These are phyloP conservation scores for Malassezia globosa DNA, from an alignment of 1,284 basidiomycete species.

Conservation along the genomic window DNA sequence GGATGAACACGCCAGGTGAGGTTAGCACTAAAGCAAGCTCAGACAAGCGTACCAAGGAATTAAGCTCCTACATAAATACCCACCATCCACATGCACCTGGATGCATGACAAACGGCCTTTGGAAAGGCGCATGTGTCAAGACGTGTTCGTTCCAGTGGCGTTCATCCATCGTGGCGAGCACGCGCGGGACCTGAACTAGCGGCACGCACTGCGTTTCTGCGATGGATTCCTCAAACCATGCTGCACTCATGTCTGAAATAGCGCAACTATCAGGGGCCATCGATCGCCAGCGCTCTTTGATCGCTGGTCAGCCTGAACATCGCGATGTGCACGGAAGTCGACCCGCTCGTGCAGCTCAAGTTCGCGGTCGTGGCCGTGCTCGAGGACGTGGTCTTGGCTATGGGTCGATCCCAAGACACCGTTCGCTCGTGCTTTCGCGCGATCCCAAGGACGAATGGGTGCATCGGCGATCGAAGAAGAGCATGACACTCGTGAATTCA, in stretches of 20 bases:
- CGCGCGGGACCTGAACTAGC: conserved; percentile 13
- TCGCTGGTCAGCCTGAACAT: too few relatives aligned
- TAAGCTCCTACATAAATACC: too few relatives aligned
- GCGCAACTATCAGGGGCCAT: conserved; percentile 39
- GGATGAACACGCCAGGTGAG: too few relatives aligned
- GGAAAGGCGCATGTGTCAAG: too few relatives aligned
- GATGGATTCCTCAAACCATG: conserved; percentile 17
- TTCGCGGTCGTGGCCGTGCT: conserved; percentile 6
- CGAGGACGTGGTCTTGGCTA: conserved; percentile 10
- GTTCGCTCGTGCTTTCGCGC: conserved; percentile 14
- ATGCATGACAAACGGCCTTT: too few relatives aligned
- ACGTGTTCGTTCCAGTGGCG: neutral
- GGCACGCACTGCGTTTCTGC: neutral
- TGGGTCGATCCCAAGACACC: conserved; percentile 5
- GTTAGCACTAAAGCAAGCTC: too few relatives aligned
- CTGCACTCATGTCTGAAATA: conserved; percentile 35
- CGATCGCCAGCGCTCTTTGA: conserved; percentile 19
- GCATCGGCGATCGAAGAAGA: conserved; percentile 32
- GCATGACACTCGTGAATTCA: conserved; percentile 34
- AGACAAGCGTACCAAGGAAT: too few relatives aligned
- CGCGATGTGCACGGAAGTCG: too few relatives aligned
- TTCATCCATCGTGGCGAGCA: neutral
- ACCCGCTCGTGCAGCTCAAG: too few relatives aligned
- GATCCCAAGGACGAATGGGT: conserved; percentile 23
- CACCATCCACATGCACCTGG: too few relatives aligned